phyloP scores from a whole-genome alignment of 768 basidiomycete genomes.

The Rhizopogon vulgaris region DNA sequence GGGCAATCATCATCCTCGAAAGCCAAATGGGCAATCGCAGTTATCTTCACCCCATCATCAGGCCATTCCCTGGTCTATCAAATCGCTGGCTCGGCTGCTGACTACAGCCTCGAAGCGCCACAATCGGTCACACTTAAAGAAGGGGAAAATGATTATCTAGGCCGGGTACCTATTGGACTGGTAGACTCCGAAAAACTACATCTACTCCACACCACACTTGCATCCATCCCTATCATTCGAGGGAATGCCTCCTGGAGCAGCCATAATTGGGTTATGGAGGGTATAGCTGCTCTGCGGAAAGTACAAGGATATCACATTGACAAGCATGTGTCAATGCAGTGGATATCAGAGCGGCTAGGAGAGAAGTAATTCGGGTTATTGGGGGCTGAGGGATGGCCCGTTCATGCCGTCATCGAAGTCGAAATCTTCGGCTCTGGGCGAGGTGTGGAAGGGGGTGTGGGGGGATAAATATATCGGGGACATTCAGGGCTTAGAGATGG shows the following conservation, averaged over 20 bases:
- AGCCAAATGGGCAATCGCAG: conserved; percentile 21
- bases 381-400: neutral
- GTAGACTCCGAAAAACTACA: conserved; percentile 25
- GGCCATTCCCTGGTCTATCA: conserved; percentile 26
- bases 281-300: conserved; percentile 20
- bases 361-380: conserved; percentile 14
- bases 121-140: conserved; percentile 26
- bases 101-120: conserved; percentile 25
- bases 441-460: neutral
- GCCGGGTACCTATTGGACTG: conserved; percentile 16
- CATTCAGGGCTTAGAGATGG: conserved; percentile 15
- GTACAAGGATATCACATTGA: conserved; percentile 23
- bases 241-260: conserved; percentile 24
- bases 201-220: conserved; percentile 21
- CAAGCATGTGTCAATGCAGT: conserved; percentile 23
- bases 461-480: conserved; percentile 5
- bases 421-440: neutral
- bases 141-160: conserved; percentile 22
- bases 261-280: conserved; percentile 27
- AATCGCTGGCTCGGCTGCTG: conserved; percentile 19
- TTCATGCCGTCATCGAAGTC: neutral
- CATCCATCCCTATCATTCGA: conserved; percentile 17
- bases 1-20: conserved; percentile 12
- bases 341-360: conserved; percentile 22
- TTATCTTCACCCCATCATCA: conserved; percentile 21